These are phyloP conservation scores for Agaricus bisporus DNA, from an alignment of 768 basidiomycete genomes.

Conservation along the genomic window DNA sequence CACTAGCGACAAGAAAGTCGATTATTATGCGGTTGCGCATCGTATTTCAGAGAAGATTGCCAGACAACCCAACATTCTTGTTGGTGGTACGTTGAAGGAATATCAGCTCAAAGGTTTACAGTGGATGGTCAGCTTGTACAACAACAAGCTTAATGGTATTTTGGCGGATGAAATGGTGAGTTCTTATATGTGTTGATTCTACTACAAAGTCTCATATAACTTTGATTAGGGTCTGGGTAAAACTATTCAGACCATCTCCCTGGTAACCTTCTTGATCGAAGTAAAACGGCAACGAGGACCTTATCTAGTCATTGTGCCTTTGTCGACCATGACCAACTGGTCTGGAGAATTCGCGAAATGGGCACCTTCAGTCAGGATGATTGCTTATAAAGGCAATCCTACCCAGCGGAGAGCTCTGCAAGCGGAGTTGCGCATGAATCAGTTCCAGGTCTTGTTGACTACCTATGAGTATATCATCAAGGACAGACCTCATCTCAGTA, in stretches of 20 bases:
- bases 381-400: slow-evolving; percentile 93
- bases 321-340: slow-evolving; percentile 98
- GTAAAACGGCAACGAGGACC: slow-evolving; percentile 86
- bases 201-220: slow-evolving; percentile 8
- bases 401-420: slow-evolving; percentile 74
- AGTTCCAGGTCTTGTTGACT: slow-evolving; percentile 90
- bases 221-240: slow-evolving; percentile 80
- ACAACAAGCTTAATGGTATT: slow-evolving; percentile 93
- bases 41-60: slow-evolving; percentile 81
- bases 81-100: slow-evolving; percentile 89
- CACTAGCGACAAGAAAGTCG: slow-evolving; percentile 66
- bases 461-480: slow-evolving; percentile 99
- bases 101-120: slow-evolving; percentile 94
- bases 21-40: slow-evolving; percentile 96
- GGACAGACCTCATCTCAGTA: slow-evolving; percentile 84
- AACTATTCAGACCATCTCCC: slow-evolving; percentile 91
- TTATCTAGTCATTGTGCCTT: slow-evolving; percentile 91
- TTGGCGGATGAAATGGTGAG: slow-evolving; percentile 89
- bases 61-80: slow-evolving; percentile 64
- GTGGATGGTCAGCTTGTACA: slow-evolving; percentile 98
- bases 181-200: slow-evolving; percentile 7
- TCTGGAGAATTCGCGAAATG: slow-evolving; percentile 95
- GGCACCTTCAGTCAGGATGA: slow-evolving; percentile 75
- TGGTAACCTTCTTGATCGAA: slow-evolving; percentile 94
- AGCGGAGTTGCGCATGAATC: slow-evolving; percentile 65